Percentiles rank a stretch among this genome's conserved stretches.
These are phyloP conservation scores for Collybia mongolica DNA, from an alignment of 768 basidiomycete genomes.

Conservation along the genomic window DNA sequence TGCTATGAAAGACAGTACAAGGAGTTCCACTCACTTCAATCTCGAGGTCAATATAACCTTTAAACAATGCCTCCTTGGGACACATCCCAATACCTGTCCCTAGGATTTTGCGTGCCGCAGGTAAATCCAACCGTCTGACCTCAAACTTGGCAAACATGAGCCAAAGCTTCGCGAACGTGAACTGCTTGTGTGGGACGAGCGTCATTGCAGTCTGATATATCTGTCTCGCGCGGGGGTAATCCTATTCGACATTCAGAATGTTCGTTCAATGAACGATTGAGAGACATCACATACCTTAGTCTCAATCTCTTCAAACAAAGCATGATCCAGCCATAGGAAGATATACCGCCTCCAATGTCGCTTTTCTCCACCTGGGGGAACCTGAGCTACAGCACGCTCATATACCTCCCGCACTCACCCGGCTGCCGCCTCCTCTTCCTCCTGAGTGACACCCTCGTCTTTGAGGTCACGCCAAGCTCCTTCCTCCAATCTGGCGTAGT, in stretches of 20 bases:
- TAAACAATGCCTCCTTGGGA: slow-evolving; percentile 93
- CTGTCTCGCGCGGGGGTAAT: slow-evolving; percentile 81
- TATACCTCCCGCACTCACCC: slow-evolving; percentile 88
- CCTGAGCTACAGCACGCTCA: slow-evolving; percentile 92
- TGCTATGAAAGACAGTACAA: neutral
- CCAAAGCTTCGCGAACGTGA: slow-evolving; percentile 99
- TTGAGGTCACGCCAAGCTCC: slow-evolving; percentile 74
- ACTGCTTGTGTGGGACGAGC: slow-evolving; percentile 93
- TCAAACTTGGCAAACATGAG: slow-evolving; percentile 91
- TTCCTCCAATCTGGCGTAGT: slow-evolving; percentile 92
- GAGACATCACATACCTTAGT: slow-evolving; percentile 67
- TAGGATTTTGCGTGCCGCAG: slow-evolving; percentile 84
- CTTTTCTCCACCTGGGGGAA: slow-evolving; percentile 93
- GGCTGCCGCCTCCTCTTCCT: slow-evolving; percentile 62
- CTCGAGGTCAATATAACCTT: slow-evolving; percentile 93
- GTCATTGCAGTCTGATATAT: slow-evolving; percentile 89
- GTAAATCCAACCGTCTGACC: slow-evolving; percentile 76
- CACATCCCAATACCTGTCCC: slow-evolving; percentile 94
- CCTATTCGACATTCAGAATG: slow-evolving; percentile 39
- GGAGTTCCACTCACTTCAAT: slow-evolving; percentile 60
- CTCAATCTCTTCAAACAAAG: slow-evolving; percentile 95
- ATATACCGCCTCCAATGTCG: slow-evolving; percentile 89
- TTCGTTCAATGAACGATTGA: neutral
- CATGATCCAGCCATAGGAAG: slow-evolving; percentile 94
- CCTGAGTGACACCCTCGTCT: slow-evolving; percentile 71